Evolutionary conservation across 179 eudicot genomes (phyloP).

Genomic region (Drosera spatulata): DNA sequence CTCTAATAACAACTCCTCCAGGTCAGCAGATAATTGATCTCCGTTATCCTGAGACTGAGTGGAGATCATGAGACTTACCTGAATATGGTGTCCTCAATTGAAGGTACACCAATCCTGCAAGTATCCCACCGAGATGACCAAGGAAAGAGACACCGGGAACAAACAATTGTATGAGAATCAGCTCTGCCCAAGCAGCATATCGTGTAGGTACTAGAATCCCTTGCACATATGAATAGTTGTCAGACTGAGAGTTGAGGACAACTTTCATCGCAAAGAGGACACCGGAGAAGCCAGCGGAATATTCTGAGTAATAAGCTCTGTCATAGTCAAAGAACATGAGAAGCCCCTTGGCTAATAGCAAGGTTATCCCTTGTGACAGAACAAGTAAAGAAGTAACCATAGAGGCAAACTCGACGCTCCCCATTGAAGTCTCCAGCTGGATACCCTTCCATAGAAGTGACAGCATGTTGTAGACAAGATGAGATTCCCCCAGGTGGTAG

Average conservation of each 20-base stretch:
- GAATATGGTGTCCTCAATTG: slow-evolving; percentile 32
- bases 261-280: slow-evolving; percentile 97
- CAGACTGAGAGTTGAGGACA: slow-evolving; percentile 60
- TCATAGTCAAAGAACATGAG: slow-evolving; percentile 42
- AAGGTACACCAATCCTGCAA: slow-evolving; percentile 71
- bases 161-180: slow-evolving; percentile 67
- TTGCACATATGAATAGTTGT: slow-evolving; percentile 54
- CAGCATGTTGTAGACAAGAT: slow-evolving; percentile 85
- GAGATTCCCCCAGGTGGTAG: slow-evolving; percentile 70
- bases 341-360: slow-evolving; percentile 65
- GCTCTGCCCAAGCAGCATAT: slow-evolving; percentile 86
- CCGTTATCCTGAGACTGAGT: not conserved
- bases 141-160: slow-evolving; percentile 84
- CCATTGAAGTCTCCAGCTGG: slow-evolving; percentile 74
- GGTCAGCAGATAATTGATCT: too few species aligned
- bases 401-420: slow-evolving; percentile 62
- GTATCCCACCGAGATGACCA: slow-evolving; percentile 90
- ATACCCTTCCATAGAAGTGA: slow-evolving; percentile 92
- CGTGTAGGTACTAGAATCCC: slow-evolving; percentile 70
- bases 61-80: slow-evolving; percentile 12
- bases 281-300: slow-evolving; percentile 90
- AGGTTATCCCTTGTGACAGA: slow-evolving; percentile 79
- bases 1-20: not conserved
- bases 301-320: slow-evolving; percentile 57
- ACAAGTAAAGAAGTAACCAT: slow-evolving; percentile 61